Conservation (phyloP, 495 filamentous ascomycete genomes). For the Sphaerosporella brunnea region DNA sequence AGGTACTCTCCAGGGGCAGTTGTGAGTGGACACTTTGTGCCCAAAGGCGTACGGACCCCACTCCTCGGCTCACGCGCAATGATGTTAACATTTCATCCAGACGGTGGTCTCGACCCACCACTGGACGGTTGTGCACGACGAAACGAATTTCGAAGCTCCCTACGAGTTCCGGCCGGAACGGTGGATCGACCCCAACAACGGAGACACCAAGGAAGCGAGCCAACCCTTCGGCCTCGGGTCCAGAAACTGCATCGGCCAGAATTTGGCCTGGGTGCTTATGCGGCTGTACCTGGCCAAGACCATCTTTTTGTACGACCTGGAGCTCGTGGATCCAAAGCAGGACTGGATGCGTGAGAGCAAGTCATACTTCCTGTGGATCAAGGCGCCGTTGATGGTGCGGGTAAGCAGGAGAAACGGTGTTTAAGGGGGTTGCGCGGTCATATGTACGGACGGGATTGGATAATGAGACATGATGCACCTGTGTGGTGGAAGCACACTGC, state of each 20-base stretch:
- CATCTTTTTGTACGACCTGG: background rate
- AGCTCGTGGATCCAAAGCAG: background rate
- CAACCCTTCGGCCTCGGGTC: conserved; percentile 29
- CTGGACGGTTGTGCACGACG: conserved; percentile 20
- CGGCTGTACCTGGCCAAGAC: background rate
- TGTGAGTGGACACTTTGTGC: conserved; percentile 32
- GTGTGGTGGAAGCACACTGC: too few relatives aligned
- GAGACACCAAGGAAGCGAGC: conserved; percentile 26
- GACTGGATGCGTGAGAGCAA: background rate
- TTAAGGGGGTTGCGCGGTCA: too few relatives aligned
- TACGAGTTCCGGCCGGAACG: conserved; percentile 36
- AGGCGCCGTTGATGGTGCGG: conserved; percentile 2
- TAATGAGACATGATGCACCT: too few relatives aligned
- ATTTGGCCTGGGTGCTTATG: conserved; percentile 9
- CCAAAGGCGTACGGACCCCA: conserved; percentile 27
- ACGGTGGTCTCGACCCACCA: conserved; percentile 10
- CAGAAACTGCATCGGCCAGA: conserved; percentile 28
- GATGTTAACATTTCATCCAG: too few relatives aligned
- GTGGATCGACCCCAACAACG: conserved; percentile 29
- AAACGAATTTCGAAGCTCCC: conserved; percentile 31
- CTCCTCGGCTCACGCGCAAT: too few relatives aligned
- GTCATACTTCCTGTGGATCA: background rate
- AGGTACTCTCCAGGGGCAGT: conserved; percentile 29
- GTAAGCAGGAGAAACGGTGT: background rate
- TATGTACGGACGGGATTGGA: too few relatives aligned